Evolutionary conservation across 305 asterid species (phyloP), one percentile per base, ranked within the genome.

Genomic region (Fraxinus baroniana): DNA sequence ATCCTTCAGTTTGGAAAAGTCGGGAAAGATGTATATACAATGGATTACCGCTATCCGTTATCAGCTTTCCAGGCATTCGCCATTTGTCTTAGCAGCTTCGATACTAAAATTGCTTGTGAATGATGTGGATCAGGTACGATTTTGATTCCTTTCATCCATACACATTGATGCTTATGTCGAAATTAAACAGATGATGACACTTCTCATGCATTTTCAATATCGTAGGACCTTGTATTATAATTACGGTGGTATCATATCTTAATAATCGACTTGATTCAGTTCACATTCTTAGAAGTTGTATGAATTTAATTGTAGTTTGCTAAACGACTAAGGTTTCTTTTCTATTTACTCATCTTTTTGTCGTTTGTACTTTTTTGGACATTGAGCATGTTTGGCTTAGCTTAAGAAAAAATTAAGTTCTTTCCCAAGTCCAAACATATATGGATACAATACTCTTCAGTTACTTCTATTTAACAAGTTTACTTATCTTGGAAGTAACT

Each of bases 31-130:
- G 95, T 94, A 7, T 95, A 92, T 73, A 94, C 99, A 0, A 93
- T 95, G 99, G 99, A 95, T 57, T 95, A 92, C 64, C 82, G 92
- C 62, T 95, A 92, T 72, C 98, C 99, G 0, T 62, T 95, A 49
- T 95, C 99, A 0, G 97, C 98, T 22, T 95, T 95, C 84, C 99
- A 94, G 85, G 97, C 98, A 0, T 94, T 95, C 22, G 91, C 99
- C 68, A 90, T 95, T 81, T 95, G 97, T 80, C 98, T 95, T 76
- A 94, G 98, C 94, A 91, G 97, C 91, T 95, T 95, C 78, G 99
- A 95, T 79, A 93, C 99, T 1, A 95, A 94, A 85, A 93, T 94
- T 18, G 97, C 98, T 36, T 93, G 98, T 44, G 98, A 94, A 86
- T 94, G 85, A 86, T 4, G 79, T 4, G 41, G 22, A 77, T 72